phyloP scores from a whole-genome alignment of 208 protist species.

The Wallacemonas sp. region DNA sequence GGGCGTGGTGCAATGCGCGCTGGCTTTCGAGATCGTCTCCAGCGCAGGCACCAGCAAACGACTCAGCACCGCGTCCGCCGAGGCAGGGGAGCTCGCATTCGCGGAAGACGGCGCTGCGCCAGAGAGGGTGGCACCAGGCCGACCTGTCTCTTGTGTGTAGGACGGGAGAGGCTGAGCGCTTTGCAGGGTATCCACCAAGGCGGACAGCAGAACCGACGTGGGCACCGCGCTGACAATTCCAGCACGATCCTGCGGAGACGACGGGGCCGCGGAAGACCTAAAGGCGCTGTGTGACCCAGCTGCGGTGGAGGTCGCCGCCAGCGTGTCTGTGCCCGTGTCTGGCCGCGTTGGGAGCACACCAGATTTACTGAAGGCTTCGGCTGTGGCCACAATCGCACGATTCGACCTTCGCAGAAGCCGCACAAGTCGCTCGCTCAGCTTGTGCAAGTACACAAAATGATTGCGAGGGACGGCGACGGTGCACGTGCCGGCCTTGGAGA shows the following conservation, averaged over 20 bases:
- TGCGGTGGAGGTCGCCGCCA: no score
- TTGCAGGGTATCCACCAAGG: conserved; percentile 4
- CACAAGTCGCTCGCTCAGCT: conserved; percentile 28
- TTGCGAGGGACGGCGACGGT: conserved; percentile 39
- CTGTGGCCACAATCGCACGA: neutral
- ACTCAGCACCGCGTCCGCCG: no score
- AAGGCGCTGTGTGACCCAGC: no score
- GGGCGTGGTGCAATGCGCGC: no score
- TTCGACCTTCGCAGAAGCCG: conserved; percentile 26
- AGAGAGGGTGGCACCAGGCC: no score
- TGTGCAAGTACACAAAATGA: conserved; percentile 40
- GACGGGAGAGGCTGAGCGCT: conserved; percentile 3
- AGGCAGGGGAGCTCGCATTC: no score
- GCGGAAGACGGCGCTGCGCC: no score
- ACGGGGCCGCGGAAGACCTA: neutral
- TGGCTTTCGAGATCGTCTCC: no score
- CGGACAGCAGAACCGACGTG: neutral
- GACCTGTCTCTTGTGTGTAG: no score
- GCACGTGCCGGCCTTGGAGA: conserved; percentile 31
- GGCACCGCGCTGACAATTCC: neutral
- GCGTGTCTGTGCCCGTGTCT: no score
- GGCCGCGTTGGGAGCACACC: no score
- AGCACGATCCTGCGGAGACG: neutral
- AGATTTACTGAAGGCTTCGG: neutral
- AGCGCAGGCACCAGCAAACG: no score